phyloP scores from a whole-genome alignment of 2,329 filamentous ascomycete genomes.

The Magnaporthiopsis incrustans region DNA sequence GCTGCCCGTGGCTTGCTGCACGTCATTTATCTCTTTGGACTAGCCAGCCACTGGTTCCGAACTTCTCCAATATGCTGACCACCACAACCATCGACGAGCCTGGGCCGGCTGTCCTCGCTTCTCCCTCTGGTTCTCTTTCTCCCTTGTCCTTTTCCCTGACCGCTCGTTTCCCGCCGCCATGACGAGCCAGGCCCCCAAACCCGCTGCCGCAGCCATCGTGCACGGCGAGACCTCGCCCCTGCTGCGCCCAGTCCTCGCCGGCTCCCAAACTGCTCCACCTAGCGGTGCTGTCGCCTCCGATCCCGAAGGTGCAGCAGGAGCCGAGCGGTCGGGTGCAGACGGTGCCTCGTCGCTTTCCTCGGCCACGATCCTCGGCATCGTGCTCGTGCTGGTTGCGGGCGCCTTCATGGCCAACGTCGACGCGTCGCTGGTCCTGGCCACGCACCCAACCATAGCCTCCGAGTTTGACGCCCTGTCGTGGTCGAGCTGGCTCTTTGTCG shows the following conservation, averaged over 20 bases:
- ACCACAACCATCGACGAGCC: too few species aligned
- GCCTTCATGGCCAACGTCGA: conserved; percentile 62
- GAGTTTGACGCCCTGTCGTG: conserved; percentile 49
- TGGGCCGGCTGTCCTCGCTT: too few species aligned
- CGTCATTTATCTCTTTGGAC: too few species aligned
- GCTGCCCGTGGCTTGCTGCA: too few species aligned
- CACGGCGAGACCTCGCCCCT: conserved; percentile 1
- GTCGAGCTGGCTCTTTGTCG: conserved; percentile 50
- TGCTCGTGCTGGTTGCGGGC: conserved; percentile 22
- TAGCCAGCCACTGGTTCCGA: too few species aligned
- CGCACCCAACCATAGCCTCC: conserved; percentile 53
- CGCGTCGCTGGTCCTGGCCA: conserved; percentile 56
- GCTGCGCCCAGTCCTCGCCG: neutral
- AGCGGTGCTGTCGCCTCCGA: conserved; percentile 9
- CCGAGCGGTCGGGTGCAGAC: neutral
- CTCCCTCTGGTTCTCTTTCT: too few species aligned
- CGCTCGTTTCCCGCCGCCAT: neutral
- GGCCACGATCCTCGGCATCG: neutral
- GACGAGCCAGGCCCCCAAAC: conserved; percentile 1
- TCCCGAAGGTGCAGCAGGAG: conserved; percentile 1
- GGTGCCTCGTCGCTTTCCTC: neutral
- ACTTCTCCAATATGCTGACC: too few species aligned
- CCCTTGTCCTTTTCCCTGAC: too few species aligned
- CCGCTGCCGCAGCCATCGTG: neutral
- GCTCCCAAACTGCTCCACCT: neutral